Base-by-base conservation (phyloP, 2,329 filamentous ascomycete genomes). In the Nigrospora oryzae region DNA sequence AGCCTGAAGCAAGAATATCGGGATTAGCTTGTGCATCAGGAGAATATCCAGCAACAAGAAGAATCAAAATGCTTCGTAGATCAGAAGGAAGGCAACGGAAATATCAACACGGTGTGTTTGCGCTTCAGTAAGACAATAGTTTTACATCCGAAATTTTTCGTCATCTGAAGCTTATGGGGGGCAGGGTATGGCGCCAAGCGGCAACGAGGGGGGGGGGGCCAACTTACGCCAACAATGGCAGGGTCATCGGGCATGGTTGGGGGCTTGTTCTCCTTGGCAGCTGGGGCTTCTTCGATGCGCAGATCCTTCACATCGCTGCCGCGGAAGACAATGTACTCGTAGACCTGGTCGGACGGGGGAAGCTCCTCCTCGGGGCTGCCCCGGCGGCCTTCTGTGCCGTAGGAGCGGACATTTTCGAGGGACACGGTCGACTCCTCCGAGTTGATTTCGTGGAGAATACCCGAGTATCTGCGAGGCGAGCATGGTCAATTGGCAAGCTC, bases 81-180 rank as follows among this genome's bases (percentile, higher is more conserved):
- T 95, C 89, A 96, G 89, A 95, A 96, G 90, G 90, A 96, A 96
- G 90, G 89, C 90, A 96, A 95, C 90, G 89, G 90, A 95, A 84
- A 86, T 84, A 81, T 95, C 90, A 83, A 95, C 90, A 95, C 73
- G 78, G 74, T 84, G 74, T 89, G 73, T 81, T 83, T 95, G 89
- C 89, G 89, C 89, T 86, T 86, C 86, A 84, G 84, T 81, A 77
- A 79, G 79, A 74, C 75, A 63, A 79, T 75, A 77, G 70, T 69
- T 94, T 95, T 88, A 93, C 88, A 95, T 95, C 90, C 90, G 89
- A 78, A 84, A 87, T 95, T 71, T 71, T 93, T 94, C 87, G 89
- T 95, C 90, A 95, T 81, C 58, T 57, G 66, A 69, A 71, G 63
- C 53, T 46, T 47, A 40, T 40, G 38, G 33, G 36, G 45, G 28